Evolutionary conservation across 805 yeast genomes (phyloP).

Genomic region (Starmera dryadoides): DNA sequence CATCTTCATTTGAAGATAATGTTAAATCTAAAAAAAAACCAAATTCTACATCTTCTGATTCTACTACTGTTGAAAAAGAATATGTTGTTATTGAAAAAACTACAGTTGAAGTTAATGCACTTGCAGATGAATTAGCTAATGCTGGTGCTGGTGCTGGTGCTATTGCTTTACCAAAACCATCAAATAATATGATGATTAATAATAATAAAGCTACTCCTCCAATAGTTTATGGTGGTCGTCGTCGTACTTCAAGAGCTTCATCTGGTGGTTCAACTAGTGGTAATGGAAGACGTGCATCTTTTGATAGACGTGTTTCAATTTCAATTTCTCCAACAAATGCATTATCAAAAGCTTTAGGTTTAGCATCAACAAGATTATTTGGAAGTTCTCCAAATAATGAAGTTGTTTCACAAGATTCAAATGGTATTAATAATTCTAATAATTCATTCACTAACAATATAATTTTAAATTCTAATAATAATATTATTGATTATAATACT

Average conservation of each 20-base stretch:
- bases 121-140: constrained; percentile 84
- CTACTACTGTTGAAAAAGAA: constrained; percentile 63
- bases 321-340: constrained; percentile 80
- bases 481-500: constrained; percentile 2
- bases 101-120: constrained; percentile 89
- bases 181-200: constrained; percentile 1
- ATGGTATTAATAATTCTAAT: constrained; percentile 10
- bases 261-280: constrained; percentile 38
- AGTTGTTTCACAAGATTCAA: constrained; percentile 12
- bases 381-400: constrained; percentile 33
- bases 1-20: not conserved
- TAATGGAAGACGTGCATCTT: constrained; percentile 48
- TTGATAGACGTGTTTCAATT: constrained; percentile 59
- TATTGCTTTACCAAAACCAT: constrained; percentile 24
- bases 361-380: constrained; percentile 83
- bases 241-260: constrained; percentile 37
- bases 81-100: constrained; percentile 93
- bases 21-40: constrained; percentile 2
- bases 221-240: constrained; percentile 12
- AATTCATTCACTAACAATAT: constrained; percentile 14
- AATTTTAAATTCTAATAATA: constrained; percentile 8
- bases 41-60: constrained; percentile 28
- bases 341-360: constrained; percentile 75
- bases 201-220: no score
- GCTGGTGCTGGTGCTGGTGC: constrained; percentile 49